Conservation (phyloP, 495 filamentous ascomycete species). For the Penicillium steckii region DNA sequence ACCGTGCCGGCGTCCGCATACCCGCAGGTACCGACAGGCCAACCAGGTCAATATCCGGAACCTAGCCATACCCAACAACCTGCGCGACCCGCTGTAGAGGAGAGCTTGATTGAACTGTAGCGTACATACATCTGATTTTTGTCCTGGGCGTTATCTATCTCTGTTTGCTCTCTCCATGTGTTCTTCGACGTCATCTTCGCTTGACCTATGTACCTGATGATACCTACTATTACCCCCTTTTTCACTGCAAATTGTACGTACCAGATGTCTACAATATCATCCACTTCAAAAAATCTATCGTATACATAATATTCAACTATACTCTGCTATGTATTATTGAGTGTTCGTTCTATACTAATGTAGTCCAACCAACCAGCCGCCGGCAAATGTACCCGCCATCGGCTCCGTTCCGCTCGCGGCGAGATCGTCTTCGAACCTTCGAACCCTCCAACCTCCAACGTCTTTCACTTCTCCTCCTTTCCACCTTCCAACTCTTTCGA, state of each 20-base stretch:
- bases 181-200: background rate
- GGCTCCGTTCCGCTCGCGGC: slow-evolving; percentile 1
- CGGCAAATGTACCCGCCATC: slow-evolving; percentile 21
- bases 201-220: slow-evolving; percentile 16
- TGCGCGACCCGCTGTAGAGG: slow-evolving; percentile 66
- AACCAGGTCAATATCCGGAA: slow-evolving; percentile 62
- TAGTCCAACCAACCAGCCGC: background rate
- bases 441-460: background rate
- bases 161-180: background rate
- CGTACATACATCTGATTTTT: slow-evolving; percentile 4
- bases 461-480: background rate
- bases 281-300: no score
- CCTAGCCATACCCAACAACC: slow-evolving; percentile 54
- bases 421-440: slow-evolving; percentile 11
- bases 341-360: background rate
- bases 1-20: slow-evolving; percentile 36
- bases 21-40: slow-evolving; percentile 25
- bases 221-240: slow-evolving; percentile 22
- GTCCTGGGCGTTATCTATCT: slow-evolving; percentile 5
- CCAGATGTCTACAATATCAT: no score
- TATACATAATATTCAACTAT: no score
- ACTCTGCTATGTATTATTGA: background rate
- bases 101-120: slow-evolving; percentile 82
- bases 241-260: background rate
- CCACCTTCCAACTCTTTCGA: background rate